Conservation (phyloP, 805 yeast species). For the Starmerella scarabaei region DNA sequence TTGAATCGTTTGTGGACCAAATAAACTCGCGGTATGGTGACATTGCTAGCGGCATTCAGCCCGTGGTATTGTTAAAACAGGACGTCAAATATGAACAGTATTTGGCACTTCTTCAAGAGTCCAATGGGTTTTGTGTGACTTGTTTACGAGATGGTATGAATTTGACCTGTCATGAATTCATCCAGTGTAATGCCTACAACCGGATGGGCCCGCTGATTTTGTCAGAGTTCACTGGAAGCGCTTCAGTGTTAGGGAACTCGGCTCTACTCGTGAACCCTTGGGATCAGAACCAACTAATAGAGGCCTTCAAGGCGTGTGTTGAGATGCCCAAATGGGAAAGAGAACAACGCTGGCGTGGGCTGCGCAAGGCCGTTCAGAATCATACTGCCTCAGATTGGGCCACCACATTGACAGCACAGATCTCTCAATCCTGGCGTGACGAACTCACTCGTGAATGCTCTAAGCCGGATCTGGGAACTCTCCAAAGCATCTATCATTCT, state of each 20-base stretch:
- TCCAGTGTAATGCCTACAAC: conserved; percentile 46
- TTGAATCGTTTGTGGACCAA: conserved; percentile 69
- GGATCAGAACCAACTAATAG: conserved; percentile 57
- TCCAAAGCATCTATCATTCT: conserved; percentile 10
- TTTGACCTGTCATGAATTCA: conserved; percentile 87
- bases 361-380: conserved; percentile 44
- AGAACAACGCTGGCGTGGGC: conserved; percentile 44
- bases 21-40: conserved; percentile 63
- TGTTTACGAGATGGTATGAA: conserved; percentile 96
- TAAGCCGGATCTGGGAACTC: conserved; percentile 12
- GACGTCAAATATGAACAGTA: conserved; percentile 85
- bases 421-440: conserved; percentile 41
- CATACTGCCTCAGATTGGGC: conserved; percentile 76
- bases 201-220: conserved; percentile 59
- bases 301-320: conserved; percentile 50
- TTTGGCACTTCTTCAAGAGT: conserved; percentile 70
- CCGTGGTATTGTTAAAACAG: conserved; percentile 76
- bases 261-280: conserved; percentile 79
- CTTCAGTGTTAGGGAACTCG: conserved; percentile 57
- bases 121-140: conserved; percentile 76
- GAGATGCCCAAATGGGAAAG: conserved; percentile 52
- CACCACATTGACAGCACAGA: conserved; percentile 38
- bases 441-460: conserved; percentile 30
- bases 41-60: conserved; percentile 57
- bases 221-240: conserved; percentile 92